phyloP scores from a whole-genome alignment of 2,329 filamentous ascomycete genomes.

The Hypoxylon sp. region DNA sequence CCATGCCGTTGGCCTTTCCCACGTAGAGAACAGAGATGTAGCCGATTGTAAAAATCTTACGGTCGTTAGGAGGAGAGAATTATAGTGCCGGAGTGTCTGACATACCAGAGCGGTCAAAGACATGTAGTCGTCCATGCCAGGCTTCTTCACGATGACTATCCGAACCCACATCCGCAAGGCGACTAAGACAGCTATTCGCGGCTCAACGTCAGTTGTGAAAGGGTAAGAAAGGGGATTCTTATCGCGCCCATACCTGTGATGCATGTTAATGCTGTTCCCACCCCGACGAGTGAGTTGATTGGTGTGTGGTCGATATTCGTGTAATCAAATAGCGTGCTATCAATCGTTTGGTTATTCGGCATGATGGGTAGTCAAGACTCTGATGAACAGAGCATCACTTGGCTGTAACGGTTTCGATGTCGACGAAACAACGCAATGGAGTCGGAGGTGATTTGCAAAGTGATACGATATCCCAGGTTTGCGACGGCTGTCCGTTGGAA shows the following conservation, averaged over 20 bases:
- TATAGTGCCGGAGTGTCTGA: neutral
- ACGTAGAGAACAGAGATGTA: conserved; percentile 34
- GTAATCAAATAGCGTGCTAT: conserved; percentile 27
- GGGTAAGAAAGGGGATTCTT: neutral
- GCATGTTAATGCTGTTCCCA: conserved; percentile 32
- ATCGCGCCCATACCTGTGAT: conserved; percentile 28
- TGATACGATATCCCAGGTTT: neutral
- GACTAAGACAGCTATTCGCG: conserved; percentile 31
- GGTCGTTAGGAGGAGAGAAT: neutral
- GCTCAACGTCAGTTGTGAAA: neutral
- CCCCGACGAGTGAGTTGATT: conserved; percentile 24
- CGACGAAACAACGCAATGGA: neutral
- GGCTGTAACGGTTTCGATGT: neutral
- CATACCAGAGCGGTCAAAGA: conserved; percentile 35
- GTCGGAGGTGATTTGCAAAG: neutral
- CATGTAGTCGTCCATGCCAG: conserved; percentile 39
- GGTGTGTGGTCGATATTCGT: conserved; percentile 26
- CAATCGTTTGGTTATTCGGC: conserved; percentile 5
- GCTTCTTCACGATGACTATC: conserved; percentile 32
- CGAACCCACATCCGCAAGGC: conserved; percentile 30
- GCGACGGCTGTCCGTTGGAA: neutral
- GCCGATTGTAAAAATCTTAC: conserved; percentile 33
- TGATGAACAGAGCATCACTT: neutral
- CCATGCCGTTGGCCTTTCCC: conserved; percentile 29
- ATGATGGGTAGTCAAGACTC: conserved; percentile 7